A percentile compares a stretch with the other conserved stretches of the same genome.
Evolutionary conservation across 1,284 basidiomycete species (phyloP).

Genomic region (Malassezia obtusa): DNA sequence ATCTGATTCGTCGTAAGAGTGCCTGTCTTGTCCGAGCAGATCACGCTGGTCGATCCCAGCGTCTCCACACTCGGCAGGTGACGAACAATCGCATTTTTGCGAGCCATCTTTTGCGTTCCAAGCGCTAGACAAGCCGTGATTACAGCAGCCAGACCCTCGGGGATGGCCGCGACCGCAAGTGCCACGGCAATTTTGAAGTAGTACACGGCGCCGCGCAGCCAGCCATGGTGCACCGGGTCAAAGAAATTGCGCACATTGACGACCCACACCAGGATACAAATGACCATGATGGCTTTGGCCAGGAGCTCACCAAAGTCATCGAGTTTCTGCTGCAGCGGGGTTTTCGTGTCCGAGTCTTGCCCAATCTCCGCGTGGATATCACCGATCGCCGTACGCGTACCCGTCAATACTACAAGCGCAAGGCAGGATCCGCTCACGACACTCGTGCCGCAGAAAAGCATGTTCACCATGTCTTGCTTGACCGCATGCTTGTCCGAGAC

Average conservation of each 20-base stretch:
- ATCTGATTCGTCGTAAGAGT: conserved; percentile 48
- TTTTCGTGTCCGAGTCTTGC: conserved; percentile 40
- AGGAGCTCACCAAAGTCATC: conserved; percentile 47
- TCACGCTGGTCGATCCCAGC: conserved; percentile 45
- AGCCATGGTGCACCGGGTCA: conserved; percentile 45
- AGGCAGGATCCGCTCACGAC: conserved; percentile 37
- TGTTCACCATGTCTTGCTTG: conserved; percentile 48
- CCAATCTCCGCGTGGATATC: conserved; percentile 44
- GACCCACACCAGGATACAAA: conserved; percentile 47
- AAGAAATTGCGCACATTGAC: conserved; percentile 46
- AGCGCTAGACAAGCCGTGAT: conserved; percentile 47
- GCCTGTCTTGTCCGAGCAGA: conserved; percentile 49
- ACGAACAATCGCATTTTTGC: conserved; percentile 46
- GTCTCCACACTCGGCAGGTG: conserved; percentile 46
- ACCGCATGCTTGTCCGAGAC: conserved; percentile 35
- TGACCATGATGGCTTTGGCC: conserved; percentile 44
- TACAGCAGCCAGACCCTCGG: conserved; percentile 46
- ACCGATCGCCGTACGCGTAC: conserved; percentile 41
- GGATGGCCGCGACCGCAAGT: conserved; percentile 46
- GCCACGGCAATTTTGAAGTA: conserved; percentile 48
- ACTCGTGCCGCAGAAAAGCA: conserved; percentile 45
- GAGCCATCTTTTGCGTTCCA: conserved; percentile 47
- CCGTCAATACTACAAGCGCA: conserved; percentile 40
- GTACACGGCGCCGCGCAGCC: conserved; percentile 44
- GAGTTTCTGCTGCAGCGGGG: conserved; percentile 46